These are phyloP conservation scores for Globisporangium spiculum DNA, from an alignment of 352 stramenopile species.

Conservation along the genomic window DNA sequence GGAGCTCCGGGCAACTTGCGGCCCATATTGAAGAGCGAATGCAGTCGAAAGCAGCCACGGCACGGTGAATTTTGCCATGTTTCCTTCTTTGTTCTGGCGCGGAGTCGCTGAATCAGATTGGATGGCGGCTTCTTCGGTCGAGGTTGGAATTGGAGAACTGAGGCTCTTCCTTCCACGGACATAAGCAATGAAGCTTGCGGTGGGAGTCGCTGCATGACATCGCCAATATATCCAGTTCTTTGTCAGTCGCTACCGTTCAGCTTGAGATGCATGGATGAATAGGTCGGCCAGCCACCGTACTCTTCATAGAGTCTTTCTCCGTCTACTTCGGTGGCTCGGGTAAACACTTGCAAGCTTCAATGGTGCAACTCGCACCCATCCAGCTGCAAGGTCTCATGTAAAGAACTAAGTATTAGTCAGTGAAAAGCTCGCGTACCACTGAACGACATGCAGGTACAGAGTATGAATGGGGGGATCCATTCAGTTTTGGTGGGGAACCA, in stretches of 20 bases:
- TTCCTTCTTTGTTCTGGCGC: not conserved
- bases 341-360: not conserved
- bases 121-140: not conserved
- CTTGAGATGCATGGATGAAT: not conserved
- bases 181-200: not conserved
- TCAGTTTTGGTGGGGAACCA: not conserved
- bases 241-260: not conserved
- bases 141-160: not conserved
- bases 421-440: not conserved
- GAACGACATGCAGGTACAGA: too few relatives aligned
- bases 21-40: not conserved
- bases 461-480: not conserved
- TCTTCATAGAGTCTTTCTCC: not conserved
- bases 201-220: not conserved
- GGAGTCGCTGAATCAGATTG: not conserved
- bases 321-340: not conserved
- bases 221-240: not conserved
- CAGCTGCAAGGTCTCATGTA: constrained; percentile 14
- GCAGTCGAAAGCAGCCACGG: constrained; percentile 1
- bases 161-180: not conserved
- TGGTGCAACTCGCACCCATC: constrained; percentile 4
- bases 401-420: not conserved
- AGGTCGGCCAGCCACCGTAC: too few relatives aligned
- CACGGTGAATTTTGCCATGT: not conserved
- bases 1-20: not conserved